These are phyloP conservation scores for Phytophthora podocarpi DNA, from an alignment of 352 stramenopile genomes.

Conservation along the genomic window DNA sequence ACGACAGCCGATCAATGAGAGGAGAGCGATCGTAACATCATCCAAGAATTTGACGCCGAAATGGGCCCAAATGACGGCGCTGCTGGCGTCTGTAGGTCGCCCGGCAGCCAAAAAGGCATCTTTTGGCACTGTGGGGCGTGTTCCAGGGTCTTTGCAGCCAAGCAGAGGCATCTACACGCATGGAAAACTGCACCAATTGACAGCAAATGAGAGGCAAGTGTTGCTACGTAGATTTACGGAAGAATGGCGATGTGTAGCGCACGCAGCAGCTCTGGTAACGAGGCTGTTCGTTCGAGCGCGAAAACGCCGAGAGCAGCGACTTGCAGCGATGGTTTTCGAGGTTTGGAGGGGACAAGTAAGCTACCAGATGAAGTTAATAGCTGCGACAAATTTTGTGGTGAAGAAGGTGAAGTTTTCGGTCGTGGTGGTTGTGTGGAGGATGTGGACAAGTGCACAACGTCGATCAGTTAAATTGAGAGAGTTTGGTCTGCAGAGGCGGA, in stretches of 20 bases:
- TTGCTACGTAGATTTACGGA: slow-evolving; percentile 7
- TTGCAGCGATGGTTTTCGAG: slow-evolving; percentile 9
- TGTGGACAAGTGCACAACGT: slow-evolving; percentile 13
- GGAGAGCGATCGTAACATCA: background rate
- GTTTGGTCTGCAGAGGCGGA: slow-evolving; percentile 3
- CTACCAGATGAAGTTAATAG: background rate
- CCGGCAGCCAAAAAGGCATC: background rate
- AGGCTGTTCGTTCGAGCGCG: slow-evolving; percentile 13
- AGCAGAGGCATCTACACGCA: background rate
- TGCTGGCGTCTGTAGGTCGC: slow-evolving; percentile 31
- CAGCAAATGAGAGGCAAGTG: background rate
- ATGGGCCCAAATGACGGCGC: slow-evolving; percentile 34
- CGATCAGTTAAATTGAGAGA: background rate
- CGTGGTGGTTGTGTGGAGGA: slow-evolving; percentile 1
- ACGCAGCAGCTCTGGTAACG: slow-evolving; percentile 3
- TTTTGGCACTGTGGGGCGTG: background rate
- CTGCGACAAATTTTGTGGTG: slow-evolving; percentile 1
- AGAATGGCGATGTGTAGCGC: slow-evolving; percentile 14
- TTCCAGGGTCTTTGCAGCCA: background rate
- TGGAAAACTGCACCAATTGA: background rate
- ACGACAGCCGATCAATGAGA: background rate
- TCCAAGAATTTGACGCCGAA: slow-evolving; percentile 6
- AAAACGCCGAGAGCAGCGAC: slow-evolving; percentile 7
- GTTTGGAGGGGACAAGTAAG: slow-evolving; percentile 8
- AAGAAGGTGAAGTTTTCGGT: background rate